Evolutionary conservation across 805 yeast species (phyloP).

Genomic region (Jamesozyma spencerorum): DNA sequence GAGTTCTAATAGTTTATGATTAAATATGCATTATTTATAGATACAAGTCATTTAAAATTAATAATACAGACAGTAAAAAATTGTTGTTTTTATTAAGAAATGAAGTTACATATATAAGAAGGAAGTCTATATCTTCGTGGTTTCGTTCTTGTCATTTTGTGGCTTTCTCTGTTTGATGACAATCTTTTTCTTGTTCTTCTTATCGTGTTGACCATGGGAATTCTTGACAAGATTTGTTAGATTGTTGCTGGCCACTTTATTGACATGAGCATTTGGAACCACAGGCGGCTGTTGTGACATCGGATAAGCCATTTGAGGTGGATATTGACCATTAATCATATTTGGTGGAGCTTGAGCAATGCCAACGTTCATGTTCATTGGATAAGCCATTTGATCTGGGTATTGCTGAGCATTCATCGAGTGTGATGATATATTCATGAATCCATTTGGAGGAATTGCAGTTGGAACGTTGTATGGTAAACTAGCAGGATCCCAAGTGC

Average conservation of each 20-base stretch:
- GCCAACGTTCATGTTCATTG: conserved; percentile 4
- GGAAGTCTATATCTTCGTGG: not conserved
- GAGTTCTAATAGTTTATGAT: conserved; percentile 23
- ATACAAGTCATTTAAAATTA: not conserved
- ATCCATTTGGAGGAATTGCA: conserved; percentile 17
- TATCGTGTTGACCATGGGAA: not conserved
- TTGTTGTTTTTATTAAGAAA: no score
- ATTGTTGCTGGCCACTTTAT: conserved; percentile 10
- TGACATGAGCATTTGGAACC: conserved; percentile 2
- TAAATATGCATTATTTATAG: conserved; percentile 10
- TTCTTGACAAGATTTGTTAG: conserved; percentile 6
- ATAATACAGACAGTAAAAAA: not conserved
- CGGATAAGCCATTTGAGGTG: not conserved
- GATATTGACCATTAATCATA: not conserved
- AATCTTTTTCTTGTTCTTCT: not conserved
- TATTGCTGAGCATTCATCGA: not conserved
- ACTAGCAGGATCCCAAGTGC: conserved; percentile 15
- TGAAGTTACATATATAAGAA: not conserved
- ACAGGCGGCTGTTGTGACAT: not conserved
- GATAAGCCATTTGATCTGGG: conserved; percentile 10
- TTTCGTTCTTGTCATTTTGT: not conserved
- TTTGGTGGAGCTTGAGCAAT: conserved; percentile 13
- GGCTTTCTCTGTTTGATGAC: conserved; percentile 2
- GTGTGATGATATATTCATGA: conserved; percentile 7
- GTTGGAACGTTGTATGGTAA: conserved; percentile 24